A percentile compares a stretch with the other conserved stretches of the same genome.
Conservation (phyloP, 805 yeast genomes). For the Maudiozyma barnettii region DNA sequence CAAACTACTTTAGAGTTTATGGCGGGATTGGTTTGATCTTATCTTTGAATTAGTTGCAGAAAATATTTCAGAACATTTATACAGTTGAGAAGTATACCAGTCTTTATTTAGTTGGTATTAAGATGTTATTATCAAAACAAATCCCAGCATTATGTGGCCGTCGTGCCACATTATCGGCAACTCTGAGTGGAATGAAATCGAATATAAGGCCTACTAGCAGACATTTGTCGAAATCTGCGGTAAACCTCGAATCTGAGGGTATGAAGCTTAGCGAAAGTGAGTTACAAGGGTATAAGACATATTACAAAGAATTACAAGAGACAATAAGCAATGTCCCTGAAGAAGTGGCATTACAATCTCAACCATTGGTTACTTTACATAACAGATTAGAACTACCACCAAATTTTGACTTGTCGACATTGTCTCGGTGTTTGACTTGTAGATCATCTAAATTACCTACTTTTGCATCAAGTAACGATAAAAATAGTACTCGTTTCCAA, state of each 20-base stretch:
- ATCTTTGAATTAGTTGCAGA: too few species aligned
- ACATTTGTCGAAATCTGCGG: not conserved
- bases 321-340: slow-evolving; percentile 30
- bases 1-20: too few species aligned
- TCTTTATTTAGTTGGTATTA: too few species aligned
- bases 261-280: slow-evolving; percentile 5
- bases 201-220: not conserved
- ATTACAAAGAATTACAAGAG: slow-evolving; percentile 15
- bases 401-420: slow-evolving; percentile 47
- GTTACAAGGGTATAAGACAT: slow-evolving; percentile 17
- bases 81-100: too few species aligned
- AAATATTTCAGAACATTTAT: too few species aligned
- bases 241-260: not conserved
- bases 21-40: too few species aligned
- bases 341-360: slow-evolving; percentile 47
- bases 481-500: not conserved
- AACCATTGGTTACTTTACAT: slow-evolving; percentile 72
- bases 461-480: not conserved
- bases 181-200: too few species aligned
- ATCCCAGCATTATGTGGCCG: not conserved
- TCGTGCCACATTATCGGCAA: too few species aligned
- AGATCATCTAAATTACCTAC: slow-evolving; percentile 28
- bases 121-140: not conserved
- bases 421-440: slow-evolving; percentile 76
- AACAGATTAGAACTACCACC: slow-evolving; percentile 60